Base-by-base conservation (phyloP, 2,329 filamentous ascomycete species). In the Penicillium occitanis region DNA sequence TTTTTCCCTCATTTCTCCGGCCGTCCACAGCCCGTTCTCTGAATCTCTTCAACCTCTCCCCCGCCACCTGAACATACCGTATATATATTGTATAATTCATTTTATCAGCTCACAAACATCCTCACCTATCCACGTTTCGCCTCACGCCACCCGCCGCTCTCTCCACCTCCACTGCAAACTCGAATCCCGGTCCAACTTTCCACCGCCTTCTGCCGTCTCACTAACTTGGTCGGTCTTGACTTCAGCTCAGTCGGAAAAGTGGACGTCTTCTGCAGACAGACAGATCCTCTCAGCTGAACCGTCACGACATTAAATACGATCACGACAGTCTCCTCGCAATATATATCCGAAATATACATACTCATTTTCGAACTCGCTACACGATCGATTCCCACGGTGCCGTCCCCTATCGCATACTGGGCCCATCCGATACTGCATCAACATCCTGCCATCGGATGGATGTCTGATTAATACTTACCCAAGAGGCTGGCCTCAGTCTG, bases 401-500 rank as follows among this genome's bases (percentile, higher is more conserved):
- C 35, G 25, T 22, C 19, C 35, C 35, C 25, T 35, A 46, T 42
- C 35, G 30, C 48, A 35, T 30, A 30, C 37, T 48, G 8, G 5
- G 35, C 13, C 4, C 10, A 17, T 14, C n/a, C 60, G 44, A 40
- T 4, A 14, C 42, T 42, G 28, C 51, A 44, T n/a, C 13, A 19
- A 17, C 42, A 14, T 37, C 42, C 62, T 48, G 50, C 22, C 22
- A 22, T 58, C 28, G 51, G 40, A 58, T 64, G 62, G 46, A 50
- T 35, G 51, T 42, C 51, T 46, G 40, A 48, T 46, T 37, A 64
- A 25, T 28, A 50, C 25, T 37, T 22, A 50, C 13, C 4, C 51
- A 33, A 42, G 40, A 53, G 62, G 53, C 62, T 64, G 62, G 51
- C 51, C 17, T 48, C 62, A 64, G 62, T 58, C 62, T 57, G 51